Evolutionary conservation across 2,329 filamentous ascomycete species (phyloP).

Genomic region (Hymenotorrendiella dingleyae): DNA sequence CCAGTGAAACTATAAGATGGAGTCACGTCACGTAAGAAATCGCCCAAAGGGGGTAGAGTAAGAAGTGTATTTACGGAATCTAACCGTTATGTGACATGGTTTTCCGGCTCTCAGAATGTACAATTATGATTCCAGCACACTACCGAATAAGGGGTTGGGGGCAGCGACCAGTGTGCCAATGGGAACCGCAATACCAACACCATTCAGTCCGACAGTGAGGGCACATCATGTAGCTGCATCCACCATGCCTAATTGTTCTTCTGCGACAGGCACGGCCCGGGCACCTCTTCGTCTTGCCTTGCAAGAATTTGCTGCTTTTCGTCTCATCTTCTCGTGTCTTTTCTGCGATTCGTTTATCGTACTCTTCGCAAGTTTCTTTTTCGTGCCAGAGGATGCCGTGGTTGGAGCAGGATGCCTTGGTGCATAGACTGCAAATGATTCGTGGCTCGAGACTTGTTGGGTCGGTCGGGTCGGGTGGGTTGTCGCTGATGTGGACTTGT

Average conservation of each 20-base stretch:
- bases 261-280: constrained; percentile 11
- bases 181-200: no score
- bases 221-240: constrained; percentile 18
- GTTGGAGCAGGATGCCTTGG: constrained; percentile 8
- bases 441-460: neutral
- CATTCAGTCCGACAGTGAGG: no score
- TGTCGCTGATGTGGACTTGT: constrained; percentile 11
- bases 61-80: no score
- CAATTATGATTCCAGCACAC: no score
- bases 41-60: no score
- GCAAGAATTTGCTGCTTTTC: constrained; percentile 14
- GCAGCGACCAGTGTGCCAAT: no score
- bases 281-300: constrained; percentile 16
- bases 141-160: no score
- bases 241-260: constrained; percentile 17
- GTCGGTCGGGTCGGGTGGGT: neutral
- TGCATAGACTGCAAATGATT: constrained; percentile 10
- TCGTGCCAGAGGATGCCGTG: constrained; percentile 16
- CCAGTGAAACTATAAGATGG: no score
- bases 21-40: no score
- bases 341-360: constrained; percentile 1
- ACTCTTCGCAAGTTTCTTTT: constrained; percentile 13
- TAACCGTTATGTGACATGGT: no score
- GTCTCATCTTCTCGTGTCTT: constrained; percentile 3
- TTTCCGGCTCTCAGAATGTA: no score